Conservation (phyloP, 768 basidiomycete genomes). For the Agaricus blazei region DNA sequence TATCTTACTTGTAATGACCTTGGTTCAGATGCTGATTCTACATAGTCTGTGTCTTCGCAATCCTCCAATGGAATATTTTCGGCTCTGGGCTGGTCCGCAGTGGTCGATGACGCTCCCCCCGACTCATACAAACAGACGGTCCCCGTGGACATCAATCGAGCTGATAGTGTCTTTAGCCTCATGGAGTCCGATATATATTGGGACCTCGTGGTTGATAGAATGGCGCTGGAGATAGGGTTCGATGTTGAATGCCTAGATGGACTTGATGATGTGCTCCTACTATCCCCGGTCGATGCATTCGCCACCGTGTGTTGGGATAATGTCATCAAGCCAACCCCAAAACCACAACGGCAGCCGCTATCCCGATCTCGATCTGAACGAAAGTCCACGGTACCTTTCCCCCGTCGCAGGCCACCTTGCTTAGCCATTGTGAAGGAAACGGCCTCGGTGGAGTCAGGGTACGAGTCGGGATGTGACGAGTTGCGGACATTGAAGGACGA, state of each 20-base stretch:
- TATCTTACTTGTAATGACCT: neutral
- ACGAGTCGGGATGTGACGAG: slow-evolving; percentile 11
- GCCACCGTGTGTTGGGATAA: slow-evolving; percentile 32
- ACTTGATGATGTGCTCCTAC: slow-evolving; percentile 31
- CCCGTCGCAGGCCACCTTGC: slow-evolving; percentile 2
- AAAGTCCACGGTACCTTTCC: slow-evolving; percentile 3
- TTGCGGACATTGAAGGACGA: slow-evolving; percentile 8
- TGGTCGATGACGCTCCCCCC: neutral
- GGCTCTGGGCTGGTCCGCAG: slow-evolving; percentile 9
- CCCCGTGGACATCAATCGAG: slow-evolving; percentile 7
- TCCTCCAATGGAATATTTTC: slow-evolving; percentile 4
- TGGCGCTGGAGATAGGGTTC: slow-evolving; percentile 31
- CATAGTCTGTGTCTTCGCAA: neutral
- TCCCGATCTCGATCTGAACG: neutral
- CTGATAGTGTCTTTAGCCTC: slow-evolving; percentile 1
- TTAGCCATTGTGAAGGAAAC: slow-evolving; percentile 3
- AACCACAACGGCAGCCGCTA: neutral
- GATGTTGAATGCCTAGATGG: slow-evolving; percentile 33
- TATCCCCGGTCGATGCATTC: slow-evolving; percentile 30
- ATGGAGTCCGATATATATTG: slow-evolving; percentile 3
- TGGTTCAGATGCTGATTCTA: neutral
- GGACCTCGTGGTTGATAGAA: slow-evolving; percentile 27
- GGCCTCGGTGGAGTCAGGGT: slow-evolving; percentile 10
- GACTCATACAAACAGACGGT: slow-evolving; percentile 6
- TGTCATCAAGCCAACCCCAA: slow-evolving; percentile 8